A percentile compares a stretch with the other conserved stretches of the same genome.
These are phyloP conservation scores for Pythium utonaiense DNA, from an alignment of 352 stramenopile genomes.

Conservation along the genomic window DNA sequence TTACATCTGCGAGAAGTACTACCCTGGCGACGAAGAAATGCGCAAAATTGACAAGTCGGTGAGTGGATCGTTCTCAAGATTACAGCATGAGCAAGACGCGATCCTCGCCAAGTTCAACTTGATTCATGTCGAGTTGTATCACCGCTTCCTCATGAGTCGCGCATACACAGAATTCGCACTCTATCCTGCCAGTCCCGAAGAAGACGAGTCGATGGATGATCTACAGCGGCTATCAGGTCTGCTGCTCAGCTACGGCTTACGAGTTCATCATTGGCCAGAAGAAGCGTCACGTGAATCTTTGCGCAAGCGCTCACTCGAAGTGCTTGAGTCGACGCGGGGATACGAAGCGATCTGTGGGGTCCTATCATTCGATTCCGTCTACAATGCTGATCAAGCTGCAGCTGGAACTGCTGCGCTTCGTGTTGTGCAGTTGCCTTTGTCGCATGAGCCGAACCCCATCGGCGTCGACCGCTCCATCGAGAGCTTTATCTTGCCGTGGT, in stretches of 20 bases:
- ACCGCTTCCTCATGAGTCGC: constrained; percentile 79
- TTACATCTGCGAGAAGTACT: constrained; percentile 87
- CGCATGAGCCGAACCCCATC: constrained; percentile 21
- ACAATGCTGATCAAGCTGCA: constrained; percentile 15
- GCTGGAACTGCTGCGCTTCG: constrained; percentile 19
- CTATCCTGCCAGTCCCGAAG: constrained; percentile 51
- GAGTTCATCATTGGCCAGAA: constrained; percentile 75
- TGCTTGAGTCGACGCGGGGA: constrained; percentile 52
- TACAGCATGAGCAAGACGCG: constrained; percentile 78
- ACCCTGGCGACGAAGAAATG: constrained; percentile 72
- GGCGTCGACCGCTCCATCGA: constrained; percentile 29
- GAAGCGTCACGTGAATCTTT: constrained; percentile 39
- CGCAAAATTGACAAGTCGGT: constrained; percentile 64
- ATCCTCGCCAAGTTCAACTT: constrained; percentile 83
- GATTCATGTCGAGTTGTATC: constrained; percentile 85
- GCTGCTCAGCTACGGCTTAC: constrained; percentile 76
- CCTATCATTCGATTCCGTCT: constrained; percentile 59
- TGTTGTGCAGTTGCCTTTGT: constrained; percentile 21
- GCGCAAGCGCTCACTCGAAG: constrained; percentile 63
- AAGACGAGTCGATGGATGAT: constrained; percentile 73
- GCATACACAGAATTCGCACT: constrained; percentile 82
- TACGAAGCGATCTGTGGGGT: constrained; percentile 77
- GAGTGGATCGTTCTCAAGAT: constrained; percentile 49
- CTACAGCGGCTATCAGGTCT: constrained; percentile 62
- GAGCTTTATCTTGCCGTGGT: constrained; percentile 38